Base-by-base conservation (phyloP, 768 basidiomycete genomes). In the Chiua virens region DNA sequence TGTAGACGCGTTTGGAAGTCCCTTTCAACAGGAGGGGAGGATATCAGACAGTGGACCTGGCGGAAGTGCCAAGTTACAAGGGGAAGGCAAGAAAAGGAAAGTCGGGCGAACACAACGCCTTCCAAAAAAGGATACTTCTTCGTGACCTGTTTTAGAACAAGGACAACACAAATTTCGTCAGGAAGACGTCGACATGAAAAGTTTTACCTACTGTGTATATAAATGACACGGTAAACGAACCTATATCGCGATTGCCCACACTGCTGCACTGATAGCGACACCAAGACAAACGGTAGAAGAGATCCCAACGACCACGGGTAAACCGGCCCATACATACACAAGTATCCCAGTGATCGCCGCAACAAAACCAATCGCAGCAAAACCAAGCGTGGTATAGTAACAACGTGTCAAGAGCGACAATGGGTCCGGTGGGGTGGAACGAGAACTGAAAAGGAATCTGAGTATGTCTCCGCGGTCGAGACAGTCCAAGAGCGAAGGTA, bases 181-280 rank as follows among this genome's bases (percentile, higher is more conserved):
- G 17, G 34, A 34, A 7, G 34, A 34, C 15, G 34, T 17, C 34
- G 34, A 34, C 6, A 17, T 34, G 15, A 34, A 34, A 14, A 15
- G 34, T 34, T 34, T 34, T 34, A n/a, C n/a, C n/a, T 1, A 34
- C 34, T 17, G 14, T 30, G 17, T 61, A 44, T 61, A 30, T 11
- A 38, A 30, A 20, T 13, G 15, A 38, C 21, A 13, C 14, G 40
- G 37, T n/a, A 23, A 23, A 32, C n/a, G 1, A 17, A 27, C 15
- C 49, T 67, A 68, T 21, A 35, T 17, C 15, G 49, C 53, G 23
- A 69, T 52, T 18, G 69, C 67, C 67, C 62, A 69, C 17, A 71
- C 9, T 5, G 41, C 46, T 3, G 55, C 53, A 23, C 59, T 47
- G 30, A 60, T 0, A 18, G 56, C 50, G 11, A 67, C 13, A 8